Percentiles rank a stretch among this genome's conserved stretches.
Evolutionary conservation across 257 asterid species (phyloP).

Genomic region (Ligustrum vulgare): DNA sequence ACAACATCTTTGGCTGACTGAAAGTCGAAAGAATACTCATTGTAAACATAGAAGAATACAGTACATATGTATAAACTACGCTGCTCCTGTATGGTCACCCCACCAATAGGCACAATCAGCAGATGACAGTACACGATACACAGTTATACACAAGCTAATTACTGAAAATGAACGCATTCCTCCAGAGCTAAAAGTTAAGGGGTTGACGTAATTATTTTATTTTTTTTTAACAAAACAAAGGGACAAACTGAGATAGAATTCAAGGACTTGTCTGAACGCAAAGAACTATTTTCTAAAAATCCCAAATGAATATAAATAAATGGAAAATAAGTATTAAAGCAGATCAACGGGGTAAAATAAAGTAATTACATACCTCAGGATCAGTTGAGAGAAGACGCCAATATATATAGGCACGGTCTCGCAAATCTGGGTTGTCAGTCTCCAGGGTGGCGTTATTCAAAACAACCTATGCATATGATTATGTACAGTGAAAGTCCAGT

Average conservation of each 20-base stretch:
- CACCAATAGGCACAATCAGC: not conserved
- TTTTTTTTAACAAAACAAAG: not conserved
- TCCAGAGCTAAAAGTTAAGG: conserved; percentile 9
- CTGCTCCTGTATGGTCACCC: conserved; percentile 4
- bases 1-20: conserved; percentile 99
- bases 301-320: conserved; percentile 17
- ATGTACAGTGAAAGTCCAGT: not conserved
- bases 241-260: conserved; percentile 5
- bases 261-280: not conserved
- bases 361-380: conserved; percentile 76
- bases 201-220: conserved; percentile 1
- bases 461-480: conserved; percentile 60
- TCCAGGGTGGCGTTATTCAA: conserved; percentile 97
- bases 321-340: conserved; percentile 20
- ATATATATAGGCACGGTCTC: conserved; percentile 98
- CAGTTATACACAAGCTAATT: conserved; percentile 10
- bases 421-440: conserved; percentile 96
- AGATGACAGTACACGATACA: conserved; percentile 10
- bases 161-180: not conserved
- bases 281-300: conserved; percentile 1
- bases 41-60: not conserved
- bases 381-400: conserved; percentile 99
- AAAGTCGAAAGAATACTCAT: conserved; percentile 22
- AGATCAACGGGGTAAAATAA: not conserved
- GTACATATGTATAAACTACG: not conserved